Conservation (phyloP, 306 rosid species). For the Casuarina glauca region DNA sequence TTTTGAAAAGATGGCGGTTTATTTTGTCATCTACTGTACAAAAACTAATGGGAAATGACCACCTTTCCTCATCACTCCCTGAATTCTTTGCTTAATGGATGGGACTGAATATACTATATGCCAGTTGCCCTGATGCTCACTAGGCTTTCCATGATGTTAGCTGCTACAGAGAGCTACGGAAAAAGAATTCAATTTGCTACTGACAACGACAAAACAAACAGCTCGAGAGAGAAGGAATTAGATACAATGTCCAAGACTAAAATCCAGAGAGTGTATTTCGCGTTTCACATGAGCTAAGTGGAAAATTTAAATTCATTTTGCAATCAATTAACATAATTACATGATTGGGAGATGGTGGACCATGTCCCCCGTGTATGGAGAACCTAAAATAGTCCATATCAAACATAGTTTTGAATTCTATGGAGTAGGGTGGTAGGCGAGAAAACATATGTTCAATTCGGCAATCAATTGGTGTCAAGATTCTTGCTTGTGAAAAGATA, state of each 20-base stretch:
- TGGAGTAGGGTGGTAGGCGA: neutral
- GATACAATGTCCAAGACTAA: neutral
- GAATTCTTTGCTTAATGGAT: slow-evolving; percentile 22
- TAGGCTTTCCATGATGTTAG: slow-evolving; percentile 14
- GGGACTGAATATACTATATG: slow-evolving; percentile 12
- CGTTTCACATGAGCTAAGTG: no score
- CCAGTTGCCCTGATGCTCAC: neutral
- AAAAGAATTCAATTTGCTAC: neutral
- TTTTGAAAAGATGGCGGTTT: slow-evolving; percentile 14
- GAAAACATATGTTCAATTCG: neutral
- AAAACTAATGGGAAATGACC: slow-evolving; percentile 6
- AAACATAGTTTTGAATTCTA: neutral
- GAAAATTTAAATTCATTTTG: no score
- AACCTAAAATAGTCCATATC: neutral
- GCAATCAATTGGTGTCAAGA: neutral
- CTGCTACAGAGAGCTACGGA: neutral
- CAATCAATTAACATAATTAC: no score
- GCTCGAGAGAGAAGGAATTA: neutral
- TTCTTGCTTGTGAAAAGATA: neutral
- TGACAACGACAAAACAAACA: neutral
- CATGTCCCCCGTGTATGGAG: neutral
- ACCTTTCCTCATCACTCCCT: neutral
- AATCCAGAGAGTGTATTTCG: no score
- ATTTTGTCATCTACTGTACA: slow-evolving; percentile 27
- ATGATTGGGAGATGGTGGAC: neutral